Percentiles rank a stretch among this genome's conserved stretches.
These are phyloP conservation scores for Psilocybe cubensis DNA, from an alignment of 768 basidiomycete genomes.

Conservation along the genomic window DNA sequence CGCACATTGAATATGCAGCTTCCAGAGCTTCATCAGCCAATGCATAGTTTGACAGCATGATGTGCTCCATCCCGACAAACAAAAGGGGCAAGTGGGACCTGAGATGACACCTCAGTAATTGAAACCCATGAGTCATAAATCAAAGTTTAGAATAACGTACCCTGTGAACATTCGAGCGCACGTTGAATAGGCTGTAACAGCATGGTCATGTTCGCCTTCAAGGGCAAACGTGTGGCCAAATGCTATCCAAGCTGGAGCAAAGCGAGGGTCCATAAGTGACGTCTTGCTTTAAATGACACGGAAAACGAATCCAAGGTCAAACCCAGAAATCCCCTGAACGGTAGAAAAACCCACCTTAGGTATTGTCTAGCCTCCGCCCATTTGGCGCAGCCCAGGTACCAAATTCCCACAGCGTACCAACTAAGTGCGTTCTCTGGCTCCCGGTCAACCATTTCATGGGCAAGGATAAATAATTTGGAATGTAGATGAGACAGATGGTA, in stretches of 20 bases:
- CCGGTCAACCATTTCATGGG: constrained; percentile 93
- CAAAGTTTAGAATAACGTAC: constrained; percentile 41
- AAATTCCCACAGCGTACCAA: constrained; percentile 99
- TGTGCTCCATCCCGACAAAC: constrained; percentile 99
- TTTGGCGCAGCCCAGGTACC: constrained; percentile 87
- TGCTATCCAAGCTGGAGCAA: constrained; percentile 96
- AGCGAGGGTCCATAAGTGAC: constrained; percentile 94
- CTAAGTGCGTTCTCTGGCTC: constrained; percentile 93
- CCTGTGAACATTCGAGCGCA: constrained; percentile 95
- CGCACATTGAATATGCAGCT: constrained; percentile 81
- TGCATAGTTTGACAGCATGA: constrained; percentile 79
- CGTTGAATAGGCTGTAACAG: constrained; percentile 97
- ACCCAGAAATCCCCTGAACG: neutral
- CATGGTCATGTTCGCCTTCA: constrained; percentile 98
- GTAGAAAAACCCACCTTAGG: constrained; percentile 66
- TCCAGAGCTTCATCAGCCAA: constrained; percentile 89
- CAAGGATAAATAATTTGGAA: constrained; percentile 92
- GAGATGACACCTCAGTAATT: neutral
- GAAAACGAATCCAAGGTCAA: neutral
- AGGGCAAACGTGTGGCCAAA: constrained; percentile 97
- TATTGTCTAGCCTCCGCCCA: constrained; percentile 93
- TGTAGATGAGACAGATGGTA: constrained; percentile 91
- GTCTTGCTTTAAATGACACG: constrained; percentile 71
- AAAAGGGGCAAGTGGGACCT: constrained; percentile 95
- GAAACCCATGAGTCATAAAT: neutral